Base-by-base conservation (phyloP, 495 filamentous ascomycete species). In the Saxophila tyrrhenica region DNA sequence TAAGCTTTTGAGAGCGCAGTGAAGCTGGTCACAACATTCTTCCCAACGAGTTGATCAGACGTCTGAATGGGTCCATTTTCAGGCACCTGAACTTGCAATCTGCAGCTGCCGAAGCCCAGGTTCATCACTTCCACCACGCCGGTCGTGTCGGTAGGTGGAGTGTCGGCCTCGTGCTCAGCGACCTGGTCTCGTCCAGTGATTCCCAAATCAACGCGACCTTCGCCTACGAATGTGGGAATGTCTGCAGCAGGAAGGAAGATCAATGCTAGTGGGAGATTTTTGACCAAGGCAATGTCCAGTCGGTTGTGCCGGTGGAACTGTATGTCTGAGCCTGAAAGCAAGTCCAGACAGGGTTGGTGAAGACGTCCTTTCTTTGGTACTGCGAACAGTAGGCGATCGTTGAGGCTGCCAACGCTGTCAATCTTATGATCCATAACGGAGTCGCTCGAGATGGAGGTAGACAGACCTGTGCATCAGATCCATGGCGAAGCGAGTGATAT, bases 311-410 rank as follows among this genome's bases (percentile, higher is more conserved):
- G 84, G 61, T 82, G 82, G 74, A 97, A 98, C 72, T 98, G 88
- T 63, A 98, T 92, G 70, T 97, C 92, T 59, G 81, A 86, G 66
- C 92, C 92, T 59, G 86, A 74, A 57, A 98, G 84, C 48, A 98
- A 83, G 68, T 95, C 87, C 22, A 98, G 78, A 54, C 82, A 78
- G 46, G 85, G 78, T 72, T 88, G 78, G 70, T 95, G 82, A 17
- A 98, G 80, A 53, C 92, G 82, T 49, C 92, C 92, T 84, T 98
- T 98, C 73, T 98, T 98, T 43, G 92, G 92, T 20, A 97, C 88
- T 54, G 92, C 92, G 65, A 98, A 96, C 56, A 98, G 79, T 45
- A 97, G 81, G 61, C 91, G 84, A 69, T 89, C 89, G 76, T 89
- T 88, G 64, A 97, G 75, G 75, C 86, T 91, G 66, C 45, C 53